Evolutionary conservation across 331 rosid genomes (phyloP).

Genomic region (Pyracantha coccinea): DNA sequence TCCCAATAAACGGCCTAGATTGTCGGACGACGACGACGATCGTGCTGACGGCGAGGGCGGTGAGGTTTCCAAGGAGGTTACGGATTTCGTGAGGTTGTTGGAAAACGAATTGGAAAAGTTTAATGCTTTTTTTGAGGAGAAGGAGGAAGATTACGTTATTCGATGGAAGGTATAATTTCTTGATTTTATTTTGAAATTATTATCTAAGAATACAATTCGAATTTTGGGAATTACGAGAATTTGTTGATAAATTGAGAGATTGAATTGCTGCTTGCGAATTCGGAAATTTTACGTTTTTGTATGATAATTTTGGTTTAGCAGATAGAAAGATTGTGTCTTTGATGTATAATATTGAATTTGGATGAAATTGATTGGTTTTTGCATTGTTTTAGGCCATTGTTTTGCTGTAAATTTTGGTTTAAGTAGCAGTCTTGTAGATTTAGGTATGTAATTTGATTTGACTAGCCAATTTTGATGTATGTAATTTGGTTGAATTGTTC

Average conservation of each 20-base stretch:
- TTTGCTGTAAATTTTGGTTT: neutral
- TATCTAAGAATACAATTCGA: neutral
- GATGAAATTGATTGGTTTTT: neutral
- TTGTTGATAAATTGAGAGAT: neutral
- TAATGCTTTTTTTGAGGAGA: slow-evolving; percentile 50
- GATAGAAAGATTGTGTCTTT: neutral
- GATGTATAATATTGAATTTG: neutral
- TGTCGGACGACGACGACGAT: slow-evolving; percentile 4
- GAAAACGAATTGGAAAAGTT: slow-evolving; percentile 69
- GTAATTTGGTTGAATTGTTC: neutral
- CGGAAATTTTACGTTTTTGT: neutral
- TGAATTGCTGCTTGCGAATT: neutral
- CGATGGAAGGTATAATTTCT: slow-evolving; percentile 47
- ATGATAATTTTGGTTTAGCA: neutral
- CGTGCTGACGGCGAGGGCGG: slow-evolving; percentile 15
- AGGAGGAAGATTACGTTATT: slow-evolving; percentile 73
- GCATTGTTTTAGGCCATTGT: neutral
- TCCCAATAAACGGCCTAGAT: slow-evolving; percentile 29
- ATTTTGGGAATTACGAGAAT: neutral
- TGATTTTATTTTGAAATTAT: neutral
- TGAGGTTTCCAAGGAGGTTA: slow-evolving; percentile 40
- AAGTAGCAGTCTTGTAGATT: neutral
- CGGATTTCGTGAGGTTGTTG: slow-evolving; percentile 50
- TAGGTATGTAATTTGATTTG: neutral
- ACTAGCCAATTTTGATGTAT: neutral